These are phyloP conservation scores for Effrenium voratum DNA, from an alignment of 73 alveolate genomes.

Conservation along the genomic window DNA sequence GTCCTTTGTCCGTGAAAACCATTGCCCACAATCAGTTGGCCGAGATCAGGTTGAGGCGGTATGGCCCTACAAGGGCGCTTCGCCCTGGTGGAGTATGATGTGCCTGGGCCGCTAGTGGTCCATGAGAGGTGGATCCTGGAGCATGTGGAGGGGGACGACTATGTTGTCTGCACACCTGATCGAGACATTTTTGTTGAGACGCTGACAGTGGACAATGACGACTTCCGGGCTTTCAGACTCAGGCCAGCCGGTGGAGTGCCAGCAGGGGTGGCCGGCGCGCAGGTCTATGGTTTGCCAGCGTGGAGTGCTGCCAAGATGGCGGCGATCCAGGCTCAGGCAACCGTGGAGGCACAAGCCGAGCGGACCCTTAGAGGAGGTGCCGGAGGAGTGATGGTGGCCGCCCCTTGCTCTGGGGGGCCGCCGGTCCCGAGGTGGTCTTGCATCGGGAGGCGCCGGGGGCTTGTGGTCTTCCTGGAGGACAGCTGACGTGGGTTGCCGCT, in stretches of 20 bases:
- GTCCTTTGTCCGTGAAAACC: not conserved
- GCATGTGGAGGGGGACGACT: not conserved
- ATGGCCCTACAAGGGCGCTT: not conserved
- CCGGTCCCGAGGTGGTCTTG: not conserved
- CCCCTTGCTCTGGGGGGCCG: not conserved
- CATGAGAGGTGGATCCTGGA: not conserved
- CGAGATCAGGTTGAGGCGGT: not conserved
- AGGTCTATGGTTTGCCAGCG: not conserved
- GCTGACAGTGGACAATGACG: not conserved
- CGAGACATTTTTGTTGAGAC: not conserved
- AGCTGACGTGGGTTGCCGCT: slow-evolving; percentile 1
- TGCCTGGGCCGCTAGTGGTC: not conserved
- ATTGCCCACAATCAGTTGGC: not conserved
- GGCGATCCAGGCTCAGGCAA: not conserved
- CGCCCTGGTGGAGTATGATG: slow-evolving; percentile 2
- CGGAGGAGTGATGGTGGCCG: not conserved
- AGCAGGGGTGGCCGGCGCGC: not conserved
- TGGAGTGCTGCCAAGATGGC: not conserved
- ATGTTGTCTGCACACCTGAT: slow-evolving; percentile 21
- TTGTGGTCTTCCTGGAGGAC: not conserved
- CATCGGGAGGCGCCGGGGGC: not conserved
- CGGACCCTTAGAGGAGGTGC: not conserved
- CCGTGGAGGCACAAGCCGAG: not conserved
- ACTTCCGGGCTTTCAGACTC: not conserved
- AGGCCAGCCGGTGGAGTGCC: not conserved